Evolutionary conservation across 768 basidiomycete species (phyloP).

Genomic region (Hortiboletus flavorubellus): DNA sequence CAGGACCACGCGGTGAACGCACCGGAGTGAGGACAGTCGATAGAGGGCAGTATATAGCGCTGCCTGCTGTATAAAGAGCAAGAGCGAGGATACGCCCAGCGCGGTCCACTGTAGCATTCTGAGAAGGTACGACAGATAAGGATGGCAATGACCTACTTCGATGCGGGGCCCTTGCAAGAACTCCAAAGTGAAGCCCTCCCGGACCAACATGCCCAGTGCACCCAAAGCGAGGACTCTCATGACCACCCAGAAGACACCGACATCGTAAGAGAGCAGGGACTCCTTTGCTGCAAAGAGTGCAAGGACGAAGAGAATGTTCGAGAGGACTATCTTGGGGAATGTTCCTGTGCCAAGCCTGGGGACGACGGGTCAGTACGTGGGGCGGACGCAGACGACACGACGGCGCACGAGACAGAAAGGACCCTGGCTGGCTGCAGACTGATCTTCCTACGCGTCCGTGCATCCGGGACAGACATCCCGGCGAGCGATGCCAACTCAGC

Average conservation of each 20-base stretch:
- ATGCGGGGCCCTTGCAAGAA: conserved; percentile 51
- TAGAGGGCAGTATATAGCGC: conserved; percentile 67
- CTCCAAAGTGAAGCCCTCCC: conserved; percentile 56
- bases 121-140: conserved; percentile 3
- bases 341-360: conserved; percentile 50
- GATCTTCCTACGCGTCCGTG: conserved; percentile 62
- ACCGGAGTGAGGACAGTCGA: conserved; percentile 67
- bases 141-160: conserved; percentile 46
- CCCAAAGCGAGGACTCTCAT: conserved; percentile 71
- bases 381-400: background rate
- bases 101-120: conserved; percentile 58
- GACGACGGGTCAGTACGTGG: background rate
- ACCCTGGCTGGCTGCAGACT: conserved; percentile 55
- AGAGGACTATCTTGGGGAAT: conserved; percentile 54
- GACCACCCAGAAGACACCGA: conserved; percentile 73
- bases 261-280: conserved; percentile 61
- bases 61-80: conserved; percentile 66
- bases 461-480: conserved; percentile 62
- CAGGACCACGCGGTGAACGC: conserved; percentile 18
- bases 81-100: conserved; percentile 60
- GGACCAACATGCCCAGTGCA: conserved; percentile 60
- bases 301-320: conserved; percentile 61
- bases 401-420: conserved; percentile 51
- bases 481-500: conserved; percentile 4
- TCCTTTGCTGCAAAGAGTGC: conserved; percentile 64